Base-by-base conservation (phyloP, 2,329 filamentous ascomycete species). In the Calonectria ilicicola region DNA sequence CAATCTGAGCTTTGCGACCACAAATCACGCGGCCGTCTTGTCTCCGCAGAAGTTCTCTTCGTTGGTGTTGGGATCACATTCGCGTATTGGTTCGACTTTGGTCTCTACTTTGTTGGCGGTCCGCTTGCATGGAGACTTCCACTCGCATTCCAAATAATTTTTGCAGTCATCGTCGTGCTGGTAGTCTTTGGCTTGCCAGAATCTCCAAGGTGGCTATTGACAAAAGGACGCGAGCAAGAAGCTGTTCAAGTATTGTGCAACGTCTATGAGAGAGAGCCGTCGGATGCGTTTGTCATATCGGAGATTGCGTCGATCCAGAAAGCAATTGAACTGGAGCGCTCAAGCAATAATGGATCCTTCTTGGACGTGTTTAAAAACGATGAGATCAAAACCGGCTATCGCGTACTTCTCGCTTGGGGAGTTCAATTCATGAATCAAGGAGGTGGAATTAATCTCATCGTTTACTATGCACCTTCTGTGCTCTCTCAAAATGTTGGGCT, bases 61-160 rank as follows among this genome's bases (percentile, higher is more conserved):
- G 51, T 58, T 21, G 51, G 51, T 1, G 51, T 58, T 10, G n/a
- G 29, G 4, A 58, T 58, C 51, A 58, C 51, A n/a, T 35, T 58
- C 15, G 51, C 51, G 3, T 58, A 58, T n/a, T 58, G 51, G 51
- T 58, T 58, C 19, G 51, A 58, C 51, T 58, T 58, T 58, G 51
- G 51, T 3, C n/a, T 58, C 1, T 58, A 29, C 5, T 58, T 35
- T 58, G 51, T 58, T 10, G 51, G 51, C n/a, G 51, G 51, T 12
- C 51, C 51, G 2, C 17, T 58, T 14, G 51, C 51, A 2, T 58
- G 51, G 51, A 29, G 51, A 3, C 51, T 58, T 4, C 51, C 51
- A 4, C 51, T 58, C 1, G 51, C 19, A 6, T 58, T 58, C n/a
- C 51, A 58, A 21, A 38, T 58, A 29, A 38, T 58, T 2, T 58